Conservation (phyloP, 371 early-diverging fungal genomes). For the Mucor saturninus region DNA sequence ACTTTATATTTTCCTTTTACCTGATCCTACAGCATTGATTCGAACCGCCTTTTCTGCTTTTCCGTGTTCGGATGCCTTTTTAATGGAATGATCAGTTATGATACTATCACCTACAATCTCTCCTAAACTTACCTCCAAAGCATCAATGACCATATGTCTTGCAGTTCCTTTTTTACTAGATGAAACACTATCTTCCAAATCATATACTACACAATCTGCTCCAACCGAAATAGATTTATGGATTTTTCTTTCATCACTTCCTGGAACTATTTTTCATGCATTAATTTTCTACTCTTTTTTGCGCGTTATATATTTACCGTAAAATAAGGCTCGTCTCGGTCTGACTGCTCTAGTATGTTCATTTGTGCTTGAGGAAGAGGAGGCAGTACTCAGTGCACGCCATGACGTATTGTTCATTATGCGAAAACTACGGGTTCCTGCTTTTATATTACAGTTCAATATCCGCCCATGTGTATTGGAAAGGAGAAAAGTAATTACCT, state of each 20-base stretch:
- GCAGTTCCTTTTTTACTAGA: constrained; percentile 81
- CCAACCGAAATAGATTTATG: constrained; percentile 69
- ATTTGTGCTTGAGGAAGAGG: not conserved
- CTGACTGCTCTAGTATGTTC: constrained; percentile 14
- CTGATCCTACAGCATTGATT: constrained; percentile 86
- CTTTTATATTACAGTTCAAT: constrained; percentile 4
- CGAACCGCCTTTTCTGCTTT: constrained; percentile 84
- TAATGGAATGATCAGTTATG: constrained; percentile 6
- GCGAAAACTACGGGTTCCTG: constrained; percentile 8
- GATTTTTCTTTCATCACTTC: constrained; percentile 91
- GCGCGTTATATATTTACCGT: constrained; percentile 34
- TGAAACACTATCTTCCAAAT: constrained; percentile 92
- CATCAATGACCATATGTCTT: constrained; percentile 75
- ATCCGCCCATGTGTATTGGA: not conserved
- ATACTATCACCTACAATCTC: not conserved
- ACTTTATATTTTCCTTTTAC: constrained; percentile 27
- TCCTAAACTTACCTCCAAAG: constrained; percentile 59
- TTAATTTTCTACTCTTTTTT: not conserved
- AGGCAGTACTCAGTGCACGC: constrained; percentile 17
- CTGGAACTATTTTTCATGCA: constrained; percentile 62
- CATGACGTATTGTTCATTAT: constrained; percentile 9
- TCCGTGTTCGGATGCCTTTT: constrained; percentile 67
- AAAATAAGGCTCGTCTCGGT: constrained; percentile 52
- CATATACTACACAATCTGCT: constrained; percentile 87
- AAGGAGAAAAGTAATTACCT: not conserved